Evolutionary conservation across 441 rosid species (phyloP), one percentile per base, ranked within the genome.

Genomic region (Populus trichocarpa): DNA sequence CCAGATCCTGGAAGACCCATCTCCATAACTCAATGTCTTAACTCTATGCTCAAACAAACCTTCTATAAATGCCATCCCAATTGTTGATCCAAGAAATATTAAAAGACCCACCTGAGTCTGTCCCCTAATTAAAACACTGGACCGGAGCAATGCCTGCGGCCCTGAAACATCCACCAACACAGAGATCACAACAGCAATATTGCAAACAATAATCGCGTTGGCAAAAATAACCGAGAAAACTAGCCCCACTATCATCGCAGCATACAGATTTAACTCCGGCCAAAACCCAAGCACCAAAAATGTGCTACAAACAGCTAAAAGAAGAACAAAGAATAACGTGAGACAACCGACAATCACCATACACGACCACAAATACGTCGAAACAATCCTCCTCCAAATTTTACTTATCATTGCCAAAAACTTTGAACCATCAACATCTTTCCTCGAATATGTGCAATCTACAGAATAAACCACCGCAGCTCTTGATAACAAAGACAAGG

Each of bases 31-130:
- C 88, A 95, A 68, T 25, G 87, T 87, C 89, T 88, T 95, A 67
- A 95, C 95, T 75, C 97, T 88, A 76, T 95, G 98, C 86, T 95
- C 95, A 84, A 93, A 93, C 88, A 95, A 83, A 16, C 99, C 97
- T 81, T 88, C 95, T 65, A 91, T 88, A 81, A 93, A 91, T 1
- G 90, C 90, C 85, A 89, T 78, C 50, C 94, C 97, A 30, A 93
- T 90, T 13, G 99, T 93, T 0, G 99, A 89, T 36, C 96, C 96
- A 8, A 96, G 88, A 78, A 84, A 93, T 81, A 95, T 89, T 81
- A 95, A 64, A 73, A 95, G 89, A 76, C 97, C 99, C 18, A 93
- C 94, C 77, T 95, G 99, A 67, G 97, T 92, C 87, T 92, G 98
- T 32, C 97, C 97, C 85, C 85, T 91, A 22, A 93, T 93, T 82